Base-by-base conservation (phyloP, 352 stramenopile genomes). In the Phytophthora uliginosa region DNA sequence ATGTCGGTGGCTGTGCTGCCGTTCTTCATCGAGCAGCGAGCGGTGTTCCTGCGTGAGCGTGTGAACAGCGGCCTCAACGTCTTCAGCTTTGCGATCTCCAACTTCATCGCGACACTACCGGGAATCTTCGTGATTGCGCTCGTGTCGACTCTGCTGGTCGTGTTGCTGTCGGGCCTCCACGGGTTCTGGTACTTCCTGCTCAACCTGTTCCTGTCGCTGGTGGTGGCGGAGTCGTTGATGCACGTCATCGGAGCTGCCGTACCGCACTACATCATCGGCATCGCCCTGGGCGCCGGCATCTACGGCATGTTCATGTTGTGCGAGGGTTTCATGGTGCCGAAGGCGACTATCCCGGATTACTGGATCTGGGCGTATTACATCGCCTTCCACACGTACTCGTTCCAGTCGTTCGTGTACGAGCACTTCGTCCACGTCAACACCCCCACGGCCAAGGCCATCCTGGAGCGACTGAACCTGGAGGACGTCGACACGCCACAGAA, bases 1-100 rank as follows among this genome's bases (percentile, higher is more conserved):
- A 98, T 97, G 90, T 91, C 79, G 22, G 82, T 97, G 36, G 91
- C 91, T 0, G 84, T 85, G 8, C 69, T 98, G 18, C 93, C 93
- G 2, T 89, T 90, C 57, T 86, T 95, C 51, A 91, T 98, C 63
- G 84, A 97, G 42, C 82, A 97, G 68, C 81, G 91, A 50, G 78
- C 78, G 7, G 92, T 97, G 40, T 95, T 97, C 59, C 54, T 92
- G 28, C 90, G 92, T 13, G 91, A 97, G 65, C 78, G 84, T 0
- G 58, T 59, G 10, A 73, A 73, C 53, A 73, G 52, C 20, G 51
- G 40, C 0, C 92, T 98, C 17, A 79, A 89, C 69, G 71, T 94
- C 7, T 38, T 85, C 33, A 87, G 81, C 56, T 97, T 93, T 76
- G 83, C 84, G 20, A 50, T 84, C 12, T 79, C 89, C 7, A 90